Evolutionary conservation across 1,284 basidiomycete genomes (phyloP).

Genomic region (Kalmanozyma brasiliensis): DNA sequence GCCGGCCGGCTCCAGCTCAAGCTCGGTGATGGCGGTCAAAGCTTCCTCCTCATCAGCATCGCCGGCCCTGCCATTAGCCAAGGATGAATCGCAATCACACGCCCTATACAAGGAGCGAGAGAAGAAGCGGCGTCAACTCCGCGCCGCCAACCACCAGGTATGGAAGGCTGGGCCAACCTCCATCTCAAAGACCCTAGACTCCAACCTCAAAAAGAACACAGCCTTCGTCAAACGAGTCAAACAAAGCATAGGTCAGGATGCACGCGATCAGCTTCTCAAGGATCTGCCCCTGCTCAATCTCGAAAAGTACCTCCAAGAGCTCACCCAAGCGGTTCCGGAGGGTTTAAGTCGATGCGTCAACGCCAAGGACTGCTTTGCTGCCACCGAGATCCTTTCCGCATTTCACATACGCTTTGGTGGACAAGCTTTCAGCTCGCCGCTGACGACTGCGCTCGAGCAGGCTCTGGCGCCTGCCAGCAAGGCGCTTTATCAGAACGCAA

Average conservation of each 20-base stretch:
- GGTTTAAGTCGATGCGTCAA: slow-evolving; percentile 85
- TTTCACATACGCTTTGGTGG: slow-evolving; percentile 87
- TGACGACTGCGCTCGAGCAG: slow-evolving; percentile 76
- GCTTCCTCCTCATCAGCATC: slow-evolving; percentile 7
- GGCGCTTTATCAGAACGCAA: slow-evolving; percentile 71
- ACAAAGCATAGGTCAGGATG: slow-evolving; percentile 56
- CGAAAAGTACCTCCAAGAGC: slow-evolving; percentile 96
- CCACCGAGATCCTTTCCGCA: slow-evolving; percentile 82
- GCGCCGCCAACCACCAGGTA: slow-evolving; percentile 38
- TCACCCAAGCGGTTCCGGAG: slow-evolving; percentile 85
- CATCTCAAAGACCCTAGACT: slow-evolving; percentile 48
- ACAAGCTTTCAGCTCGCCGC: slow-evolving; percentile 76
- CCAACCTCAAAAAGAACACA: slow-evolving; percentile 66
- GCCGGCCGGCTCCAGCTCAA: slow-evolving; percentile 16
- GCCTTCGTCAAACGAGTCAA: slow-evolving; percentile 63
- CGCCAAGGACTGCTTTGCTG: slow-evolving; percentile 88
- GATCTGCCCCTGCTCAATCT: slow-evolving; percentile 88
- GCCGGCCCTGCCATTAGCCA: slow-evolving; percentile 12
- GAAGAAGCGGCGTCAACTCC: slow-evolving; percentile 45
- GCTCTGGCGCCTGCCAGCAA: slow-evolving; percentile 73
- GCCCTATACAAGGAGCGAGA: slow-evolving; percentile 51
- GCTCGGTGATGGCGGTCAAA: not conserved
- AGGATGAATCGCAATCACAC: slow-evolving; percentile 33
- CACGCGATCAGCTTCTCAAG: slow-evolving; percentile 71
- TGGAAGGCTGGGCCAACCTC: slow-evolving; percentile 48